Evolutionary conservation across 257 asterid genomes (phyloP), one percentile per base, ranked within the genome.

Genomic region (Catharanthus roseus): DNA sequence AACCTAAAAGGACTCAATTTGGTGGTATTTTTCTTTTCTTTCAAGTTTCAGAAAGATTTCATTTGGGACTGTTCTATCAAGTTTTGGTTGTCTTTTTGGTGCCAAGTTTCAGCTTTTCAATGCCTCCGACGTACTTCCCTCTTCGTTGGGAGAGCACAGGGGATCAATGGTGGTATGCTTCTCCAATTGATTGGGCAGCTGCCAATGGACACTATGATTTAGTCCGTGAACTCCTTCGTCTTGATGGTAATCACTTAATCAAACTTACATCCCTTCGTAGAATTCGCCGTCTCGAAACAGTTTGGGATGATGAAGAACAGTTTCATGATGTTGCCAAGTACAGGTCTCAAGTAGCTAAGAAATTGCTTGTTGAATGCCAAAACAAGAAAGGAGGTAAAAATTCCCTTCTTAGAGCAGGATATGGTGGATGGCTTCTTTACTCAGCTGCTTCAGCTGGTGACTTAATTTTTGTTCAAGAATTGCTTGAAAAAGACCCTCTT

Each of bases 131-230:
- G 6, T 83, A 91, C 83, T 91, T 93, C 72, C 99, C 99, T 66
- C 89, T 93, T 5, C 77, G 99, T 58, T 93, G 99, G 99, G 99
- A 93, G 72, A 91, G 97, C 90, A 89, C 99, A 57, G 97, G 99
- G 36, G 97, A 93, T n/a, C 99, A 91, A n/a, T 93, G 99, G 99
- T 93, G 99, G 99, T 93, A 88, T 72, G 99, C 97, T 21, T 89
- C 97, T 54, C 99, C 99, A 31, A 88, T 93, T 51, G 99, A 93
- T 41, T 93, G 88, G 85, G 99, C 99, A 1, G 97, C 96, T 12
- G 99, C 99, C 47, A 93, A 91, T 74, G 99, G 99, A 24, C 96
- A 91, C 84, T 91, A 84, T 79, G 99, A 93, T 41, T 44, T 91
- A 54, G 96, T 91, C 64, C 80, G 95, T 7, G 93, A 93, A 75